Conservation (phyloP, 139 green algal species). For the Chlorella sorokiniana region DNA sequence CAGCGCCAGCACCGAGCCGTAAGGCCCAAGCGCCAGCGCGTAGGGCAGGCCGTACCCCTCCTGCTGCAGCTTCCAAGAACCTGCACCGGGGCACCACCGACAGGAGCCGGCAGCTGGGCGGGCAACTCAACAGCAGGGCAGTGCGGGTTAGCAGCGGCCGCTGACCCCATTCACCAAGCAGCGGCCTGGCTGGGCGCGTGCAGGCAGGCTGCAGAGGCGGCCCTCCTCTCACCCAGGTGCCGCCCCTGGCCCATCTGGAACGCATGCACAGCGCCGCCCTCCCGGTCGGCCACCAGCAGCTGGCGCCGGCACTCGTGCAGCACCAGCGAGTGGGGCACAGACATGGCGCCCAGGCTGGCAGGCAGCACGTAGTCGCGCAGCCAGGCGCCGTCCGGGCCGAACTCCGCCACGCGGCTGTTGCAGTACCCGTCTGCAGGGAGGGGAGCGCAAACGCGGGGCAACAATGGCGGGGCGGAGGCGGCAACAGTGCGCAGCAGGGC, state of each 20-base stretch:
- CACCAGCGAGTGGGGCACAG: slow-evolving; percentile 41
- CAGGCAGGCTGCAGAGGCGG: slow-evolving; percentile 30
- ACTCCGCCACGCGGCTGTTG: slow-evolving; percentile 49
- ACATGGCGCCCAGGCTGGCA: not conserved
- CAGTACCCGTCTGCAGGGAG: slow-evolving; percentile 72
- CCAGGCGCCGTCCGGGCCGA: slow-evolving; percentile 44
- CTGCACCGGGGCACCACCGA: slow-evolving; percentile 52
- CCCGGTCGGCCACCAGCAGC: slow-evolving; percentile 71
- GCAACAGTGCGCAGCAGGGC: no score
- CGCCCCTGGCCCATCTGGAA: slow-evolving; percentile 78
- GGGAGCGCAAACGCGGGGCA: no score
- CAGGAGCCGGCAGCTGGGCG: no score
- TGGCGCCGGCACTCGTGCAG: slow-evolving; percentile 76
- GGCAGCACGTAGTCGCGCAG: slow-evolving; percentile 33
- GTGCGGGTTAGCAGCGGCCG: not conserved
- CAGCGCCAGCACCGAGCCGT: slow-evolving; percentile 70
- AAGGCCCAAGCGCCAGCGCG: slow-evolving; percentile 66
- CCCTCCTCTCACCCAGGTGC: slow-evolving; percentile 77
- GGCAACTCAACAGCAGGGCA: no score
- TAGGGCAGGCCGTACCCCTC: slow-evolving; percentile 63
- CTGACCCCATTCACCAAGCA: no score
- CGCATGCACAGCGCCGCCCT: slow-evolving; percentile 49
- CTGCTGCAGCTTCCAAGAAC: slow-evolving; percentile 35
- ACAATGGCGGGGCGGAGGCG: no score
- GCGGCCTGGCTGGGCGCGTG: no score